Evolutionary conservation across 2,329 filamentous ascomycete species (phyloP).

Genomic region (Colletotrichum costaricense): DNA sequence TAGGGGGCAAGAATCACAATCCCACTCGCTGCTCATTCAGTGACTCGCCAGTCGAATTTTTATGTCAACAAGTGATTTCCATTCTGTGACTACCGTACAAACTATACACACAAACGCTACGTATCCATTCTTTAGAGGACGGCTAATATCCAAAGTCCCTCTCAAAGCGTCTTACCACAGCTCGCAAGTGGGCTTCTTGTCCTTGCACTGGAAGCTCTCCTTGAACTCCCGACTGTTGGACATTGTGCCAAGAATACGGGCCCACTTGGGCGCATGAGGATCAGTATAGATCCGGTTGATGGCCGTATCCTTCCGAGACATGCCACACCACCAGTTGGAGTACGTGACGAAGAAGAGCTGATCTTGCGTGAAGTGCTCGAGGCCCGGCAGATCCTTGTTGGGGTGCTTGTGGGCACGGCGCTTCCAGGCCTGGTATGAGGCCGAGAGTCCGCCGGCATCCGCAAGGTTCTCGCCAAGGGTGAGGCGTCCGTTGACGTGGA

Average conservation of each 20-base stretch:
- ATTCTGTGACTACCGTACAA: conserved; percentile 11
- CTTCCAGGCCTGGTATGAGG: conserved; percentile 75
- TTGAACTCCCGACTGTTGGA: conserved; percentile 75
- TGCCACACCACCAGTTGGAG: conserved; percentile 75
- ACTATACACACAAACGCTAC: not conserved
- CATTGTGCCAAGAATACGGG: conserved; percentile 72
- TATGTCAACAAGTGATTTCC: not conserved
- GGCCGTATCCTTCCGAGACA: conserved; percentile 68
- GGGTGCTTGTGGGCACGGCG: conserved; percentile 63
- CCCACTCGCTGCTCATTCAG: not conserved
- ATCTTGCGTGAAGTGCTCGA: conserved; percentile 72
- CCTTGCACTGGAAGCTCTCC: conserved; percentile 74
- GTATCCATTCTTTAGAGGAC: not conserved
- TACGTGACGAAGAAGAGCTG: conserved; percentile 78
- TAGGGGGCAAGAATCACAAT: not conserved
- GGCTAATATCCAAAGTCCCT: not conserved
- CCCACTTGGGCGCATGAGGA: conserved; percentile 72
- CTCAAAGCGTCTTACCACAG: conserved; percentile 23
- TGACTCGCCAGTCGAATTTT: not conserved
- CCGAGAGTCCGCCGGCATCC: conserved; percentile 74
- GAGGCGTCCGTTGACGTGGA: conserved; percentile 71
- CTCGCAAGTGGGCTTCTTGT: conserved; percentile 53
- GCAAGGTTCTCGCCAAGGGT: conserved; percentile 79
- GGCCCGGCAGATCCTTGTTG: conserved; percentile 66
- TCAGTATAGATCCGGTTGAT: conserved; percentile 70